Evolutionary conservation across 2,329 filamentous ascomycete species (phyloP), one percentile per base, ranked within the genome.

Genomic region (Colletotrichum orchidophilum): DNA sequence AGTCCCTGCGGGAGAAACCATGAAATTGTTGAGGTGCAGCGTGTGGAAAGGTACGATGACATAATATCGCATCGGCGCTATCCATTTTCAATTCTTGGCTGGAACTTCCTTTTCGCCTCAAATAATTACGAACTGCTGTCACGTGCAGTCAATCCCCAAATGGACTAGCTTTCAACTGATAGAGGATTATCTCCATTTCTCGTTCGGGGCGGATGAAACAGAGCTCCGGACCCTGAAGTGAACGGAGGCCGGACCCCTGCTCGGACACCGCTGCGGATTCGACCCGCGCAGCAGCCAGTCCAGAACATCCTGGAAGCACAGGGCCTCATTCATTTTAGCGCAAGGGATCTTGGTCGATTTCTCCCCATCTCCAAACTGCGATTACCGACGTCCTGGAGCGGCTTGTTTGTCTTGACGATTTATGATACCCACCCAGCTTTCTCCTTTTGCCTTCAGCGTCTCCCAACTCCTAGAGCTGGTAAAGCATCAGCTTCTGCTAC

Each of bases 341-440:
- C 55, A 66, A 66, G 62, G 62, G 33, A 69, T 55, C 29, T 69
- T 18, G 39, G 29, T 46, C 24, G 57, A 60, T 29, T 46, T 54
- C n/a, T 70, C 35, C 39, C 49, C 60, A 46, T 60, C 39, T 42
- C n/a, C 13, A 26, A 5, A 39, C 26, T 42, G 21, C 5, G n/a
- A 24, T 49, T 46, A 52, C 62, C 35, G 35, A 53, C 46, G 13
- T 59, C 29, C 58, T 68, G 18, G 27, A 58, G 5, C 7, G 53
- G 53, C 63, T 58, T 69, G 26, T 15, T 46, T 70, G 50, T n/a
- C 52, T 64, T 68, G 64, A 71, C 69, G 64, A 69, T 54, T 63
- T 58, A 71, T 71, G 69, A 69, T 60, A 71, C 42, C 58, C 64
- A 27, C 8, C 24, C 46, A 15, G 12, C 57, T 54, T 54, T 67